These are phyloP conservation scores for Leccinum discolor DNA, from an alignment of 1,284 basidiomycete species.

Conservation along the genomic window DNA sequence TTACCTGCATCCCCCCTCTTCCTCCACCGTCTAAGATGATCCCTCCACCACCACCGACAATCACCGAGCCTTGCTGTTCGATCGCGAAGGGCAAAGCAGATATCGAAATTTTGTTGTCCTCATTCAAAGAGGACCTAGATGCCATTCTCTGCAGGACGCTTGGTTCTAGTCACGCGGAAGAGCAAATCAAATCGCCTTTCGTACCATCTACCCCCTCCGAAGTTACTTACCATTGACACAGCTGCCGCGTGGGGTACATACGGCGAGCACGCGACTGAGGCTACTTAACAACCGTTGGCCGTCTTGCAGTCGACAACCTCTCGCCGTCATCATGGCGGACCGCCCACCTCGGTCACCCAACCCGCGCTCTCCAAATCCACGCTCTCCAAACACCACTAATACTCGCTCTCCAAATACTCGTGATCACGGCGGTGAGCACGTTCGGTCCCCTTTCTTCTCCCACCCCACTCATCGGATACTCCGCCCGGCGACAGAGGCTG, in stretches of 20 bases:
- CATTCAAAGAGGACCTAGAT: constrained; percentile 65
- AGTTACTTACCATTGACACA: too few species aligned
- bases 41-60: constrained; percentile 34
- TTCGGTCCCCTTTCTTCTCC: not conserved
- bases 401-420: constrained; percentile 35
- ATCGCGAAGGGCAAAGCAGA: constrained; percentile 53
- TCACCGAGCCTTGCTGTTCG: constrained; percentile 45
- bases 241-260: constrained; percentile 27
- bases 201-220: not conserved
- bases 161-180: constrained; percentile 30
- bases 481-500: constrained; percentile 43
- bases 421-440: constrained; percentile 39
- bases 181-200: not conserved
- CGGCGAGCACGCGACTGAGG: constrained; percentile 29
- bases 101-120: constrained; percentile 51
- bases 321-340: constrained; percentile 38
- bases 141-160: constrained; percentile 49
- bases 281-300: constrained; percentile 29
- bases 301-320: constrained; percentile 9
- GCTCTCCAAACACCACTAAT: constrained; percentile 30
- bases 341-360: constrained; percentile 34
- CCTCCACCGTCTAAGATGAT: not conserved
- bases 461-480: constrained; percentile 10
- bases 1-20: not conserved
- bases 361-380: constrained; percentile 31